These are phyloP conservation scores for Hypoxylon sp. DNA, from an alignment of 2,329 filamentous ascomycete species.

Conservation along the genomic window DNA sequence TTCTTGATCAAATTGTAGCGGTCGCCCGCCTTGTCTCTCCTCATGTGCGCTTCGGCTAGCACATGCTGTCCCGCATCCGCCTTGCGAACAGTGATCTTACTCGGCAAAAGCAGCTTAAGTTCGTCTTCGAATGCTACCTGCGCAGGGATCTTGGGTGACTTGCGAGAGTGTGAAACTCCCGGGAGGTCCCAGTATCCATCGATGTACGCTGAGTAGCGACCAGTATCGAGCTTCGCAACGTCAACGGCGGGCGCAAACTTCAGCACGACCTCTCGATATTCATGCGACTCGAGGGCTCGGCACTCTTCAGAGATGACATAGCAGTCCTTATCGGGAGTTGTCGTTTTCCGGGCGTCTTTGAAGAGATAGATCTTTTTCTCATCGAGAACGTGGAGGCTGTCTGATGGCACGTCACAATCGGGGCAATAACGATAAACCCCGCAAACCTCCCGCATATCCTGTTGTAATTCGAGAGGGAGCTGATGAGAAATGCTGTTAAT, in stretches of 20 bases:
- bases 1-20: conserved; percentile 12
- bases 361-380: conserved; percentile 46
- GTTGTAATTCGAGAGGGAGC: neutral
- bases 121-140: neutral
- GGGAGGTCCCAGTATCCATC: conserved; percentile 31
- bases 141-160: neutral
- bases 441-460: conserved; percentile 9
- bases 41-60: conserved; percentile 17
- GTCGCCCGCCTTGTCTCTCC: conserved; percentile 24
- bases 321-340: conserved; percentile 43
- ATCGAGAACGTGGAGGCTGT: conserved; percentile 45
- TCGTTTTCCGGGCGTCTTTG: conserved; percentile 48
- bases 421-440: conserved; percentile 42
- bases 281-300: conserved; percentile 49
- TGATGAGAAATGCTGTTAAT: neutral
- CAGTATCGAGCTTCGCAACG: conserved; percentile 26
- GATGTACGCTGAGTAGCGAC: neutral
- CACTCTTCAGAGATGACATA: conserved; percentile 50
- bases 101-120: conserved; percentile 8
- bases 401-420: conserved; percentile 51
- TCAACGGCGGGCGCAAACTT: conserved; percentile 35
- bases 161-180: neutral
- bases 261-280: conserved; percentile 51
- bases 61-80: conserved; percentile 10
- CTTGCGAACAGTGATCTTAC: neutral